Conservation (phyloP, 371 early-diverging fungal genomes). For the Mortierella sp. region DNA sequence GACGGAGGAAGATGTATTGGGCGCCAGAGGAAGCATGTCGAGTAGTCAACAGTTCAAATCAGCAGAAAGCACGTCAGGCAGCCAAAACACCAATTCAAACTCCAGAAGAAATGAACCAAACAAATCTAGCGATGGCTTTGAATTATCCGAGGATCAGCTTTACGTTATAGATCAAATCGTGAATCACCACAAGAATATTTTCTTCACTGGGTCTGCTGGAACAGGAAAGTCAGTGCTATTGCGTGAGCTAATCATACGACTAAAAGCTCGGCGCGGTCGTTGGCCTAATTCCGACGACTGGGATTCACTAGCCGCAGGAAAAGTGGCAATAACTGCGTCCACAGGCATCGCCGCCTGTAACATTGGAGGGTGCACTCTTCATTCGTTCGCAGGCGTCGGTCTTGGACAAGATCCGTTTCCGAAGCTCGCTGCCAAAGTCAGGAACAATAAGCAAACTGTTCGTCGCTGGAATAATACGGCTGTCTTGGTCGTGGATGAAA, state of each 20-base stretch:
- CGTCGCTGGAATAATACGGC: constrained; percentile 54
- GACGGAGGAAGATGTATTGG: background rate
- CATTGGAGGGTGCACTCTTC: constrained; percentile 71
- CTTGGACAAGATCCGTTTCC: constrained; percentile 26
- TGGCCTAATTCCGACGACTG: constrained; percentile 8
- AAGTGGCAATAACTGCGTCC: constrained; percentile 49
- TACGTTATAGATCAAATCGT: constrained; percentile 66
- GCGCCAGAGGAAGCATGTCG: background rate
- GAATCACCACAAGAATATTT: constrained; percentile 60
- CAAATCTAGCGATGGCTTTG: constrained; percentile 18
- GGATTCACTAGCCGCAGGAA: constrained; percentile 27
- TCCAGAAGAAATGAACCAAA: background rate
- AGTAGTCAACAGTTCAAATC: background rate
- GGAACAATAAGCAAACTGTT: background rate
- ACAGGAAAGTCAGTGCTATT: constrained; percentile 57
- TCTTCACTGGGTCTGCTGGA: constrained; percentile 67
- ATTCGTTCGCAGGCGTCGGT: constrained; percentile 69
- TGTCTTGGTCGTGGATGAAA: constrained; percentile 68
- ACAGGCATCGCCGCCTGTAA: constrained; percentile 60
- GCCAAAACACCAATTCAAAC: background rate
- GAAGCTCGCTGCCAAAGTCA: constrained; percentile 13
- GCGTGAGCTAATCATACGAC: constrained; percentile 54
- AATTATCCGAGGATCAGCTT: constrained; percentile 69
- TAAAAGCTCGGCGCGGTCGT: constrained; percentile 19
- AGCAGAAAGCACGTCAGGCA: background rate